phyloP scores from a whole-genome alignment of 805 yeast genomes.

The Cyberlindnera maclurae region DNA sequence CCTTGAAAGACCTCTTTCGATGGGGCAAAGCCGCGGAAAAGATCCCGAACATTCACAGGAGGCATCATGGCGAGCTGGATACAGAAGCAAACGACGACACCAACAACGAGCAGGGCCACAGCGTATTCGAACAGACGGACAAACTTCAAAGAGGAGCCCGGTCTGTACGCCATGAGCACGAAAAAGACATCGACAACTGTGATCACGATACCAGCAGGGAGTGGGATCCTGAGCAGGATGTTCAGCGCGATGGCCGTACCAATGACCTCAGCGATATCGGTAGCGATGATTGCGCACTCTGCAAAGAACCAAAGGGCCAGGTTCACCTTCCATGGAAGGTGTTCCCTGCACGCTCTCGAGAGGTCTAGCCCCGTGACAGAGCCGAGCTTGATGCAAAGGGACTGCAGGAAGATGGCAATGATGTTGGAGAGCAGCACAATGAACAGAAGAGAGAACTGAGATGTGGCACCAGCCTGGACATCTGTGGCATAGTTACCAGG shows the following conservation, averaged over 20 bases:
- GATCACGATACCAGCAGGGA: slow-evolving; percentile 69
- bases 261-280: slow-evolving; percentile 91
- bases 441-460: slow-evolving; percentile 65
- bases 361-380: slow-evolving; percentile 85
- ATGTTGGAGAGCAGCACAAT: slow-evolving; percentile 70
- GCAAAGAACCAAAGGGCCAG: slow-evolving; percentile 64
- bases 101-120: slow-evolving; percentile 63
- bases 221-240: slow-evolving; percentile 66
- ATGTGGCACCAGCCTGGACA: slow-evolving; percentile 80
- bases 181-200: slow-evolving; percentile 78
- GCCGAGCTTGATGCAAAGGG: slow-evolving; percentile 78
- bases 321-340: slow-evolving; percentile 64
- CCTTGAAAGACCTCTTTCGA: slow-evolving; percentile 42
- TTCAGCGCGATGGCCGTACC: slow-evolving; percentile 87
- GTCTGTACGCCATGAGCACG: slow-evolving; percentile 72
- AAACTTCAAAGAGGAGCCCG: slow-evolving; percentile 66
- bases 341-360: slow-evolving; percentile 73
- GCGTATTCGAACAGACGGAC: slow-evolving; percentile 70
- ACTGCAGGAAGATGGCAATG: slow-evolving; percentile 78
- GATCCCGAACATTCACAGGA: slow-evolving; percentile 32
- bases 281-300: slow-evolving; percentile 83
- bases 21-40: slow-evolving; percentile 68
- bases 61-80: slow-evolving; percentile 58
- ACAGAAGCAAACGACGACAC: slow-evolving; percentile 76
- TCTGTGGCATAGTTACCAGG: slow-evolving; percentile 93